Evolutionary conservation across 2,329 filamentous ascomycete genomes (phyloP).

Genomic region (Sphaceloma murrayae): DNA sequence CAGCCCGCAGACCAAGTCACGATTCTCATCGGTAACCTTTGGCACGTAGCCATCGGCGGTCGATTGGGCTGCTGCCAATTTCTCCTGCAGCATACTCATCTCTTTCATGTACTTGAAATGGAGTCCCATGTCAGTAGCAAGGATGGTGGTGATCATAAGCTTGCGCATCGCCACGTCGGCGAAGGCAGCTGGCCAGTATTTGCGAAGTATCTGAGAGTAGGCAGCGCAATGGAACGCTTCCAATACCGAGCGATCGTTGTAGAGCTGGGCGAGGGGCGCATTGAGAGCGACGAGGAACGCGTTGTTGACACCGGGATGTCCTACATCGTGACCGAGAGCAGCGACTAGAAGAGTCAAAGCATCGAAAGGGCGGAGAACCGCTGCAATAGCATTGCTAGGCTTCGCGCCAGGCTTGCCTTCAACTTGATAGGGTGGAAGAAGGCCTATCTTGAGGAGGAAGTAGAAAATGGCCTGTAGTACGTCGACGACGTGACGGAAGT

Average conservation of each 20-base stretch:
- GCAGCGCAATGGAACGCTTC: conserved; percentile 97
- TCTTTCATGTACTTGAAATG: conserved; percentile 96
- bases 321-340: conserved; percentile 96
- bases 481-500: conserved; percentile 94
- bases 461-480: conserved; percentile 86
- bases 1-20: conserved; percentile 73
- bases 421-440: conserved; percentile 56
- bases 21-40: conserved; percentile 65
- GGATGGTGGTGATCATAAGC: conserved; percentile 92
- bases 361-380: conserved; percentile 75
- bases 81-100: conserved; percentile 69
- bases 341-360: conserved; percentile 82
- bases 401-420: conserved; percentile 22
- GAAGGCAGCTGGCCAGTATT: conserved; percentile 81
- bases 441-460: conserved; percentile 72
- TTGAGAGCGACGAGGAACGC: conserved; percentile 88
- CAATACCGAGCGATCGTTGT: conserved; percentile 92
- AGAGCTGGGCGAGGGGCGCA: conserved; percentile 84
- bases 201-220: conserved; percentile 87
- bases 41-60: conserved; percentile 64
- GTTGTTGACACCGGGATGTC: conserved; percentile 96
- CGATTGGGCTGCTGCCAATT: conserved; percentile 56
- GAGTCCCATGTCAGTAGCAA: conserved; percentile 93
- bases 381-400: conserved; percentile 52
- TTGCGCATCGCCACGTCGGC: conserved; percentile 70